Percentiles rank a stretch among this genome's conserved stretches.
Conservation (phyloP, 2,329 filamentous ascomycete species). For the Aspergillus sp. region DNA sequence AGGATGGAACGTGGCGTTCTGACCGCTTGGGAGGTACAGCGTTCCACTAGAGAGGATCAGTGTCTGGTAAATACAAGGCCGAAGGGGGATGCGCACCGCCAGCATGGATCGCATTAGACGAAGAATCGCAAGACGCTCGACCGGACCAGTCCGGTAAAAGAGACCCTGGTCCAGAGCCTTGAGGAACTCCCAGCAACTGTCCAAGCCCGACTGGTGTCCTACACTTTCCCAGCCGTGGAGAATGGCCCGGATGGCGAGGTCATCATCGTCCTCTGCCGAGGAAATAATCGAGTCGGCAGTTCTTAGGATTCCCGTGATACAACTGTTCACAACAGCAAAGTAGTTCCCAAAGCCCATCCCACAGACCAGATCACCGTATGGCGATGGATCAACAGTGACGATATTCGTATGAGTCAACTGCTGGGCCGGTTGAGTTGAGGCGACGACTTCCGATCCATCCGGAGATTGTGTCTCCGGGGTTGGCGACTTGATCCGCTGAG, state of each 20-base stretch:
- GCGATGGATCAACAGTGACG: background rate
- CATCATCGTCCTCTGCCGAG: conserved; percentile 10
- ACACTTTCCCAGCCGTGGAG: conserved; percentile 9
- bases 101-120: conserved; percentile 9
- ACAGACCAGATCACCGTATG: conserved; percentile 1
- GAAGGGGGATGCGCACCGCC: background rate
- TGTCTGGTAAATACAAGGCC: background rate
- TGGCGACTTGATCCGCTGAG: background rate
- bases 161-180: conserved; percentile 2
- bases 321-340: conserved; percentile 8
- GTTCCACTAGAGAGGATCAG: conserved; percentile 6
- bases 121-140: conserved; percentile 11
- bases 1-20: conserved; percentile 7
- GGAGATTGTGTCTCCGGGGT: background rate
- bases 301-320: conserved; percentile 4
- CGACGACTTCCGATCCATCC: too few species aligned
- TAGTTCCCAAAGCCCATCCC: conserved; percentile 7
- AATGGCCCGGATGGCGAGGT: conserved; percentile 10
- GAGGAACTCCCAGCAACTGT: conserved; percentile 6
- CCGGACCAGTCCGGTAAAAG: conserved; percentile 7
- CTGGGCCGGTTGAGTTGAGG: background rate
- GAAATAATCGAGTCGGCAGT: conserved; percentile 5
- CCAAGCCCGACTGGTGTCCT: background rate
- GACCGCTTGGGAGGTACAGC: background rate
- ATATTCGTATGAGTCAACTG: background rate